These are phyloP conservation scores for Inga laurina DNA, from an alignment of 306 rosid species.

Conservation along the genomic window DNA sequence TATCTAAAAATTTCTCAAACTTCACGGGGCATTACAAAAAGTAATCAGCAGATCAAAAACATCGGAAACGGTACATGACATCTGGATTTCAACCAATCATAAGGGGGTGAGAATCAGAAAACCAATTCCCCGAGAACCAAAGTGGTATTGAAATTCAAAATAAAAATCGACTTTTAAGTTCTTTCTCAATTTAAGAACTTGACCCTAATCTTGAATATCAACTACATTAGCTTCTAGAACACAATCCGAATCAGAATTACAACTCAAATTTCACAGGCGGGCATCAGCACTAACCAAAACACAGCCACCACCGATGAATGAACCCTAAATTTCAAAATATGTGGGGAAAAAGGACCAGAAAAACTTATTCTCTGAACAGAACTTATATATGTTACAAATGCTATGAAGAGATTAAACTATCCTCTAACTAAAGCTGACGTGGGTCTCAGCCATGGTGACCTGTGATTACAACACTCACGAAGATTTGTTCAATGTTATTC, in stretches of 20 bases:
- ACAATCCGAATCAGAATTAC: constrained; percentile 77
- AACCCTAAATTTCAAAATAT: constrained; percentile 62
- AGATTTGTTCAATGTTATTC: constrained; percentile 63
- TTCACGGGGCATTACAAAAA: neutral
- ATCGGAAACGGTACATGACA: neutral
- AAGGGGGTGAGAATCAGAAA: constrained; percentile 7
- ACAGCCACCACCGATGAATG: constrained; percentile 79
- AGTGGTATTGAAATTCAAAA: constrained; percentile 46
- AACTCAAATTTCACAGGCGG: constrained; percentile 84
- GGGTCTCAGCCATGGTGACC: constrained; percentile 51
- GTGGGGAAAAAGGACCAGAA: constrained; percentile 26
- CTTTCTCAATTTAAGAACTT: constrained; percentile 52
- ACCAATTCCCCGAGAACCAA: constrained; percentile 25
- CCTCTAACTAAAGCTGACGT: constrained; percentile 64
- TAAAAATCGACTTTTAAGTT: constrained; percentile 48
- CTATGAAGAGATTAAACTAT: constrained; percentile 78
- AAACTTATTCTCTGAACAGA: constrained; percentile 91
- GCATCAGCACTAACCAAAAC: constrained; percentile 82
- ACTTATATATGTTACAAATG: constrained; percentile 93
- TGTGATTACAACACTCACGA: constrained; percentile 70
- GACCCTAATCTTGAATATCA: constrained; percentile 55
- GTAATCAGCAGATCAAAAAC: neutral
- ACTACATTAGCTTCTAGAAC: constrained; percentile 67
- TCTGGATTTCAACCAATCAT: neutral
- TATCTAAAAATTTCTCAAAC: neutral